Evolutionary conservation across 352 stramenopile genomes (phyloP), one percentile per base, ranked within the genome.

Genomic region (Halophytophthora batemanensis): DNA sequence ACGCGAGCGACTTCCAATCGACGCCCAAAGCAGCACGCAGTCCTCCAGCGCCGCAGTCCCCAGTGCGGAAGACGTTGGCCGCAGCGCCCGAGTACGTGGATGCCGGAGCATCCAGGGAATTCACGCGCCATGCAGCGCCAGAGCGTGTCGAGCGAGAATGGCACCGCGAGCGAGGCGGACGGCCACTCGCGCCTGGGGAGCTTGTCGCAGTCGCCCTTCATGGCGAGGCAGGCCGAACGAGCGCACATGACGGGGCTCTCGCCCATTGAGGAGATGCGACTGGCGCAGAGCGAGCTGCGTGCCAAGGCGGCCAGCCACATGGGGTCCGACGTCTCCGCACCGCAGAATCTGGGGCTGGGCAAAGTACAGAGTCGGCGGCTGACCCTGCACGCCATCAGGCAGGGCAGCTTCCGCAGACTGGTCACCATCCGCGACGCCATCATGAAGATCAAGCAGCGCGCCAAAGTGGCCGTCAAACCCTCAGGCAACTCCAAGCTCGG

Each of bases 211-310:
- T 91, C 82, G 1, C 51, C 82, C 1, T 93, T 90, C 64, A 93
- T 93, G 82, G 70, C 62, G 45, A 75, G 79, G 6, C 82, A 93
- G 41, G 75, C 74, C 3, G 71, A 93, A 53, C 69, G 82, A 10
- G 65, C 75, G 13, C 77, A 90, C 50, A 53, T 90, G 44, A 93
- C 82, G 22, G 74, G 74, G 0, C 63, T 91, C 18, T 93, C 82
- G n/a, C 80, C 82, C 0, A 93, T 93, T 39, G 80, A 91, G 52
- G 82, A 93, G 43, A 90, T 93, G 77, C 76, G 72, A 14, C 65
- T 90, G 37, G 82, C 72, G n/a, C 76, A 93, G 52, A 86, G 86
- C 51, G 82, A 93, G 58, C 49, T 90, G 35, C 79, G 79, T 0
- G 82, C 80, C 10, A 90, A 90, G 35, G 82, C 72, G 2, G 79